phyloP scores from a whole-genome alignment of 257 asterid species.

The Fraxinus americana region DNA sequence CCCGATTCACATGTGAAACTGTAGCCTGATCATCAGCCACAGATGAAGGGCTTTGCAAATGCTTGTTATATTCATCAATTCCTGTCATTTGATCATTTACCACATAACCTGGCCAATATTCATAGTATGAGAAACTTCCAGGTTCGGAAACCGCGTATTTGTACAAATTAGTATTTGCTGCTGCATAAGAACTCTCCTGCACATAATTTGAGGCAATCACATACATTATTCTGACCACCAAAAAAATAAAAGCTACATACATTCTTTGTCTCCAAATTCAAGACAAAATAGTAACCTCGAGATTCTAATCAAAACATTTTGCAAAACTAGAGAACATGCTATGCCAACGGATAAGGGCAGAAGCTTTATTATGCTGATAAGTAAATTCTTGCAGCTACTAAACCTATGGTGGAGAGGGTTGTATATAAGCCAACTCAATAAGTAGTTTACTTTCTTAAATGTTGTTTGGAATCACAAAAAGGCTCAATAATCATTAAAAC shows the following conservation, averaged over 20 bases:
- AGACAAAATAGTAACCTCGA: not conserved
- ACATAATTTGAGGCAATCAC: slow-evolving; percentile 31
- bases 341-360: not conserved
- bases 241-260: not conserved
- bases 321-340: not conserved
- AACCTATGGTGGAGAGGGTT: too few relatives aligned
- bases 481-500: not conserved
- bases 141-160: slow-evolving; percentile 76
- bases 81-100: slow-evolving; percentile 47
- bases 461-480: not conserved
- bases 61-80: slow-evolving; percentile 45
- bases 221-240: not conserved
- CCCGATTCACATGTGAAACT: slow-evolving; percentile 41
- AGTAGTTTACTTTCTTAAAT: not conserved
- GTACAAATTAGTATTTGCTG: slow-evolving; percentile 57
- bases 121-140: slow-evolving; percentile 67
- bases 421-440: too few relatives aligned
- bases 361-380: not conserved
- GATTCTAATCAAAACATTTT: not conserved
- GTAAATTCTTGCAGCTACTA: not conserved
- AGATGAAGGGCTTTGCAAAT: slow-evolving; percentile 46
- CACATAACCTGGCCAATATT: slow-evolving; percentile 58
- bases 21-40: slow-evolving; percentile 47
- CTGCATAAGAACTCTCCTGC: slow-evolving; percentile 75
- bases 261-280: slow-evolving; percentile 1